These are phyloP conservation scores for Lachnellula subtilissima DNA, from an alignment of 2,329 filamentous ascomycete species.

Conservation along the genomic window DNA sequence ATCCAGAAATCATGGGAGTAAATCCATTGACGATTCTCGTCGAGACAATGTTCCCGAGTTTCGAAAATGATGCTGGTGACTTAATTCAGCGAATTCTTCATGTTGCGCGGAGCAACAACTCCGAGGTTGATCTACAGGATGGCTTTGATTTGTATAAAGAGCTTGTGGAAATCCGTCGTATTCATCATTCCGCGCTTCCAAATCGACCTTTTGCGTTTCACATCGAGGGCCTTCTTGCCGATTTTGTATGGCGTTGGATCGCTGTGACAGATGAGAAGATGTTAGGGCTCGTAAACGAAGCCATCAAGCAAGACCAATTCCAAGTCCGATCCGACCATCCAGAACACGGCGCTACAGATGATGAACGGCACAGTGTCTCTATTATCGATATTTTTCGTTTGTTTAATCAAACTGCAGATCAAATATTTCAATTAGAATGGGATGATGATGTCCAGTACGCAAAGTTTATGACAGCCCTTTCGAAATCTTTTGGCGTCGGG, in stretches of 20 bases:
- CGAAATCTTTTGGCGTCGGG: conserved; percentile 77
- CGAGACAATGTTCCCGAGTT: conserved; percentile 79
- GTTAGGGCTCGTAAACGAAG: conserved; percentile 78
- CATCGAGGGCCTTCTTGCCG: conserved; percentile 77
- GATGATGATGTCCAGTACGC: conserved; percentile 90
- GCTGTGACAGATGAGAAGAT: conserved; percentile 73
- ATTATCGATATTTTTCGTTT: conserved; percentile 90
- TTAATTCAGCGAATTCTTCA: conserved; percentile 78
- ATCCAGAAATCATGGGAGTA: conserved; percentile 77
- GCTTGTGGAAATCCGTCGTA: conserved; percentile 75
- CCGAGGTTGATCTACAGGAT: conserved; percentile 82
- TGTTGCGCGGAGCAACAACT: conserved; percentile 60
- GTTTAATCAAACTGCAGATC: conserved; percentile 87
- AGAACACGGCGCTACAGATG: conserved; percentile 63
- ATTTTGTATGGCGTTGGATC: conserved; percentile 97
- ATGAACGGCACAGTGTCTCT: conserved; percentile 86
- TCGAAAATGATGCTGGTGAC: conserved; percentile 82
- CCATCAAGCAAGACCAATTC: conserved; percentile 87
- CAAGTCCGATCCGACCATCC: conserved; percentile 63
- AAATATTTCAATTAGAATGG: conserved; percentile 83
- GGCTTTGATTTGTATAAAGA: conserved; percentile 92
- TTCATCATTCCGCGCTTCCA: conserved; percentile 72
- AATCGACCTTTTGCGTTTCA: conserved; percentile 76
- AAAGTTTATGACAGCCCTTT: conserved; percentile 91
- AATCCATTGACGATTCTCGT: conserved; percentile 66